Base-by-base conservation (phyloP, 805 yeast species). In the Ogataea pini region DNA sequence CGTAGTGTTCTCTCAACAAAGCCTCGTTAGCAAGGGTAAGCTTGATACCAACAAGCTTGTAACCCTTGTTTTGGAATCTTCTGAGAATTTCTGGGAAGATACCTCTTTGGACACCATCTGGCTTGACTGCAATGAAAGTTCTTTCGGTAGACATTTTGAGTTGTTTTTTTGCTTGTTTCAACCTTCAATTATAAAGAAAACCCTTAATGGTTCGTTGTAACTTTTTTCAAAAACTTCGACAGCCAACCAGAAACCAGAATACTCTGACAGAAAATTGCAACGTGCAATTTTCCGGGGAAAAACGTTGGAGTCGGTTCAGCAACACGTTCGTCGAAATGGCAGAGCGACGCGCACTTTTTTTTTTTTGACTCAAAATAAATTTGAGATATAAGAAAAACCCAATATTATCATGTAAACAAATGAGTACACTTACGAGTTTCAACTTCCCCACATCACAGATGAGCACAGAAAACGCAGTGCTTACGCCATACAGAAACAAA, bases 81-180 rank as follows among this genome's bases (percentile, higher is more conserved):
- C 85, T 79, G 62, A 94, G 71, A 79, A 94, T 91, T 63, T 86
- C 80, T 71, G 95, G 76, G 77, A 92, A 80, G 72, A 94, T 80
- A 57, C 98, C 98, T 79, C 99, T 89, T 82, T 94, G 98, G 82
- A 94, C 98, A 78, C 98, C 99, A 77, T 94, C 99, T 77, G 99
- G 99, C 84, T 87, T 87, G 69, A 87, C 84, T 60, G 95, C 95
- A 77, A 87, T 87, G 71, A 87, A 87, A 69, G 95, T 87, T 86
- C 96, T 86, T 77, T 87, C 95, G 75, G 73, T 69, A 52, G 83
- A 78, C 83, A 78, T 79, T 60, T 52, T 39, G 28, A 14, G 27
- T 17, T 42, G 29, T 17, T 34, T 8, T n/a, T 32, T 12, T 3
- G n/a, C 10, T 33, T 8, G n/a, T 10, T 28, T 28, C 31, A 10